phyloP scores from a whole-genome alignment of 2,329 filamentous ascomycete species.

The Chaetothyriales sp. region DNA sequence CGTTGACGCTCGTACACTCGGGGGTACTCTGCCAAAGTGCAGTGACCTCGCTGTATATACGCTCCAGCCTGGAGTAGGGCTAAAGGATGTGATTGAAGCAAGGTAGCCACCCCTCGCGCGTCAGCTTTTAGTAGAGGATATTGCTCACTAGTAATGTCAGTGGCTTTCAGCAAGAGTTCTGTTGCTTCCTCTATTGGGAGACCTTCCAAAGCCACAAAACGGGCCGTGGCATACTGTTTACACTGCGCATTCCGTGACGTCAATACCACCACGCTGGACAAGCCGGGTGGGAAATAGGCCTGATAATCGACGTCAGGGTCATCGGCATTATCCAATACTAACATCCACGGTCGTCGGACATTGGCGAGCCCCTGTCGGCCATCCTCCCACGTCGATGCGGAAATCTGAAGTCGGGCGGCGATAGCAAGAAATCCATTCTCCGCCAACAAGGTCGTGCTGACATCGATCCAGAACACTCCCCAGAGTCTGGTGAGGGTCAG shows the following conservation, averaged over 20 bases:
- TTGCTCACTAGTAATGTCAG: slow-evolving; percentile 1
- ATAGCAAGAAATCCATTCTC: slow-evolving; percentile 18
- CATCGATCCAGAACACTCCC: slow-evolving; percentile 24
- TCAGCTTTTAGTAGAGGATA: slow-evolving; percentile 1
- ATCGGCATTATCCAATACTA: slow-evolving; percentile 15
- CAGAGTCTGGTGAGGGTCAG: slow-evolving; percentile 18
- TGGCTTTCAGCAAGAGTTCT: slow-evolving; percentile 8
- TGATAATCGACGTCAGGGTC: slow-evolving; percentile 11
- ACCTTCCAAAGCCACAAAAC: slow-evolving; percentile 2
- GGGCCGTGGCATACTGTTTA: slow-evolving; percentile 8
- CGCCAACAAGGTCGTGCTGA: slow-evolving; percentile 14
- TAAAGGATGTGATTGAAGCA: slow-evolving; percentile 13
- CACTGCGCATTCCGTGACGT: slow-evolving; percentile 13
- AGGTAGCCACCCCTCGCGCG: slow-evolving; percentile 1
- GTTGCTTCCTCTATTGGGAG: slow-evolving; percentile 4
- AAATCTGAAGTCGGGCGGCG: slow-evolving; percentile 12
- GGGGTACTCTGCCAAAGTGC: slow-evolving; percentile 18
- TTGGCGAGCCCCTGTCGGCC: slow-evolving; percentile 7
- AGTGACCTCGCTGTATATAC: slow-evolving; percentile 19
- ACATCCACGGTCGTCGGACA: slow-evolving; percentile 7
- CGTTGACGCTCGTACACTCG: slow-evolving; percentile 16
- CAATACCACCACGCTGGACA: slow-evolving; percentile 7
- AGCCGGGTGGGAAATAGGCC: slow-evolving; percentile 8
- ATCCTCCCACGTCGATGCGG: slow-evolving; percentile 13
- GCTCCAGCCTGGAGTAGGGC: slow-evolving; percentile 16